A percentile compares a stretch with the other conserved stretches of the same genome.
Conservation (phyloP, 768 basidiomycete genomes). For the Boletus rubescentipes region DNA sequence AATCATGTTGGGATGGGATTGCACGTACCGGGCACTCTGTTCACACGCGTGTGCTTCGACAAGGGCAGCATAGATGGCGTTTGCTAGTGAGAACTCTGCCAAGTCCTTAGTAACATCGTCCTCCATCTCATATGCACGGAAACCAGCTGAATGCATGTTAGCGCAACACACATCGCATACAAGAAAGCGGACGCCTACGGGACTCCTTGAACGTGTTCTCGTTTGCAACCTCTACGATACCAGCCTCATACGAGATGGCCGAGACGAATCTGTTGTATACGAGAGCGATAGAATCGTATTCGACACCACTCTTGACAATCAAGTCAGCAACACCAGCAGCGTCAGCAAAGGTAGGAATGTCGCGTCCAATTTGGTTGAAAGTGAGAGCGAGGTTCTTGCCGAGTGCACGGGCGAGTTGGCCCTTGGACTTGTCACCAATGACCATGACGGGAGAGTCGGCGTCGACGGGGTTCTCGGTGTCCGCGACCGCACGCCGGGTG, state of each 20-base stretch:
- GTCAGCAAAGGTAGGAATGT: conserved; percentile 96
- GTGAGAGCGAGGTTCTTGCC: conserved; percentile 71
- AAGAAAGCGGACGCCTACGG: conserved; percentile 42
- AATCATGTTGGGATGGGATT: too few relatives aligned
- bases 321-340: conserved; percentile 93
- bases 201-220: conserved; percentile 80
- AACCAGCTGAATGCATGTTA: conserved; percentile 55
- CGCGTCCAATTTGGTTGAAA: conserved; percentile 97
- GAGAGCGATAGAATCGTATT: conserved; percentile 82
- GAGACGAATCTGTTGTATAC: conserved; percentile 87
- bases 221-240: conserved; percentile 73
- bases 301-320: conserved; percentile 78
- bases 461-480: conserved; percentile 50
- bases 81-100: conserved; percentile 93
- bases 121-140: conserved; percentile 97
- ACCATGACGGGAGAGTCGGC: conserved; percentile 73
- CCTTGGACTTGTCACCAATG: conserved; percentile 97
- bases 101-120: conserved; percentile 94
- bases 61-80: conserved; percentile 92
- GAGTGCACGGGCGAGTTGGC: conserved; percentile 73
- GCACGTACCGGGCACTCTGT: conserved; percentile 76
- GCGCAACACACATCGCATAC: neutral
- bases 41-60: conserved; percentile 96
- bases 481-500: conserved; percentile 68
- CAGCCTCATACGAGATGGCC: conserved; percentile 87